phyloP scores from a whole-genome alignment of 805 yeast genomes.

The Spathaspora hagerdaliae region DNA sequence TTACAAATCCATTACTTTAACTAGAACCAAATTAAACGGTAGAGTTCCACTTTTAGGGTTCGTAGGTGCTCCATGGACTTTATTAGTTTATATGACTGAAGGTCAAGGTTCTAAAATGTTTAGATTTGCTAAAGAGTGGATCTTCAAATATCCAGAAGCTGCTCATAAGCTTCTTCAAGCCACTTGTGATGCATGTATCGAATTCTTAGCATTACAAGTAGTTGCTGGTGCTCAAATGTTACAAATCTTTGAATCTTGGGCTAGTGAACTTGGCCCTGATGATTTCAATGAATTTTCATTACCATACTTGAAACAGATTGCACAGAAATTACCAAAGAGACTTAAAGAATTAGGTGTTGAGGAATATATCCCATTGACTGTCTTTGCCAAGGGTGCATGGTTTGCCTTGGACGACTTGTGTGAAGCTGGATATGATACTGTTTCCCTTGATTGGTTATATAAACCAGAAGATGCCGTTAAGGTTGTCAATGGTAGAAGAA shows the following conservation, averaged over 20 bases:
- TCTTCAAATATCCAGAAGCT: constrained; percentile 72
- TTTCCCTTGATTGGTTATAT: constrained; percentile 92
- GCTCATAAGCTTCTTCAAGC: constrained; percentile 69
- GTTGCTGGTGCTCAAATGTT: constrained; percentile 98
- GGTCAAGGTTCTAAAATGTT: constrained; percentile 94
- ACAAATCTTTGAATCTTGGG: constrained; percentile 97
- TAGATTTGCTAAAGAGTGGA: constrained; percentile 89
- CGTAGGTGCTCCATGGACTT: constrained; percentile 98
- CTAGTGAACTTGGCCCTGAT: constrained; percentile 88
- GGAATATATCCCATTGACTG: constrained; percentile 78
- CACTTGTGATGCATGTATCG: constrained; percentile 84
- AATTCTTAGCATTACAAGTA: constrained; percentile 90
- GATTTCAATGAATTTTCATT: constrained; percentile 87
- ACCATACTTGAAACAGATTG: constrained; percentile 81
- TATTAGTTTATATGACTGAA: constrained; percentile 94
- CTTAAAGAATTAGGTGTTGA: constrained; percentile 65
- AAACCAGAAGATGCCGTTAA: constrained; percentile 82
- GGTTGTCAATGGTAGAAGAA: constrained; percentile 65
- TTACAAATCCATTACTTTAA: constrained; percentile 83
- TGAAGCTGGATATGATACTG: constrained; percentile 74
- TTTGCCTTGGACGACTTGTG: constrained; percentile 86
- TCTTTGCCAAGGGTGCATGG: constrained; percentile 97
- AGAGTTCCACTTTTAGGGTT: constrained; percentile 93
- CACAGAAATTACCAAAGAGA: constrained; percentile 61
- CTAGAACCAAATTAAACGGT: constrained; percentile 83